These are phyloP conservation scores for Venturiaceae sp. DNA, from an alignment of 2,329 filamentous ascomycete species.

Conservation along the genomic window DNA sequence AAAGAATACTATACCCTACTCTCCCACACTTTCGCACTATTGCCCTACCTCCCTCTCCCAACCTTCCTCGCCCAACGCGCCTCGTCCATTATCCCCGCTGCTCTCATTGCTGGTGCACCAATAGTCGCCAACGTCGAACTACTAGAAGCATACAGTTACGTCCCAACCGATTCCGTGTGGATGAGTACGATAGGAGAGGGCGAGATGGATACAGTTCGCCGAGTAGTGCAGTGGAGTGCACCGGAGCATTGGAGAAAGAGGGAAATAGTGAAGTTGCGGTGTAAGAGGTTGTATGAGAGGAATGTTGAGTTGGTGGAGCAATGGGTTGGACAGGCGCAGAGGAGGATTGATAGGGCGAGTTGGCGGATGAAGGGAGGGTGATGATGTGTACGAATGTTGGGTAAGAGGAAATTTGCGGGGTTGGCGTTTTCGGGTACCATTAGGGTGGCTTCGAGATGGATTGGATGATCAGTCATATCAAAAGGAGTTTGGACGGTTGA, in stretches of 20 bases:
- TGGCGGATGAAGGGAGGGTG: not conserved
- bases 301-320: not conserved
- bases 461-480: too few relatives aligned
- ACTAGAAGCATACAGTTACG: constrained; percentile 17
- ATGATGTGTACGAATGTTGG: not conserved
- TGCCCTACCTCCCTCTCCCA: constrained; percentile 17
- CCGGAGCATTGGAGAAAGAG: constrained; percentile 38
- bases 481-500: too few relatives aligned
- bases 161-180: constrained; percentile 18
- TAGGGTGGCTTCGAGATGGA: not conserved
- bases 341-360: not conserved
- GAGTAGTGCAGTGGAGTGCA: constrained; percentile 14
- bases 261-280: not conserved
- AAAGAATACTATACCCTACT: constrained; percentile 19
- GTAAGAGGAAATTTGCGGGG: not conserved
- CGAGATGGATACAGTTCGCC: constrained; percentile 19
- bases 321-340: not conserved
- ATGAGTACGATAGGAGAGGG: constrained; percentile 14
- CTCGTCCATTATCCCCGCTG: constrained; percentile 16
- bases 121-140: constrained; percentile 16
- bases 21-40: constrained; percentile 16
- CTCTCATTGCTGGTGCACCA: constrained; percentile 18
- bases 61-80: constrained; percentile 15
- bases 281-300: not conserved
- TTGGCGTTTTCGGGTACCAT: not conserved